Conservation (phyloP, 164 flowering plant genomes). For the Buxus sempervirens region DNA sequence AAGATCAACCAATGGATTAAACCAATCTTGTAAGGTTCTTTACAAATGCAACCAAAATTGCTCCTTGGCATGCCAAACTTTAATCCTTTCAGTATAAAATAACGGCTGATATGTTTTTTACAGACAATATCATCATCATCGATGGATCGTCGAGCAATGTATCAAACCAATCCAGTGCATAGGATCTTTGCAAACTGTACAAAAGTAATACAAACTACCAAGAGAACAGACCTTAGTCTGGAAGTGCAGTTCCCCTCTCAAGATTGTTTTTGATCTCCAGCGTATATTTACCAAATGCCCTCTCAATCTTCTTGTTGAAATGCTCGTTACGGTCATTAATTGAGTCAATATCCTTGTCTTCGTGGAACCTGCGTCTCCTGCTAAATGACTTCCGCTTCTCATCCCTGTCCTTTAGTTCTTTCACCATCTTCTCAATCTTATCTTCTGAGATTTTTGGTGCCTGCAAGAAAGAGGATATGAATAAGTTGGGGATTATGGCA, state of each 20-base stretch:
- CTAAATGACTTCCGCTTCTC: slow-evolving; percentile 77
- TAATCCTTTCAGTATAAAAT: no score
- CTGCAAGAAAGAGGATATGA: slow-evolving; percentile 28
- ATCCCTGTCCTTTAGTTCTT: slow-evolving; percentile 77
- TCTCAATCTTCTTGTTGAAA: slow-evolving; percentile 98
- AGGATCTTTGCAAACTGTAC: neutral
- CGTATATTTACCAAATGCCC: slow-evolving; percentile 96
- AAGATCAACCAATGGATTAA: no score
- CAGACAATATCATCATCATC: no score
- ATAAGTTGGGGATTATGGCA: neutral
- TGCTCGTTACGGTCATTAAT: slow-evolving; percentile 98
- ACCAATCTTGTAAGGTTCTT: no score
- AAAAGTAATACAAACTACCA: neutral
- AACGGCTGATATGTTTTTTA: no score
- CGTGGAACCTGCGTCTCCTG: slow-evolving; percentile 85
- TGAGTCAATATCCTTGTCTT: slow-evolving; percentile 95
- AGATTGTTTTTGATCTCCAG: slow-evolving; percentile 97
- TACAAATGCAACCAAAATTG: no score
- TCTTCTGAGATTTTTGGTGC: slow-evolving; percentile 79
- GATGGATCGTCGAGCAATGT: neutral
- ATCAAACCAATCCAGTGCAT: neutral
- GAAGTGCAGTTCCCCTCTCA: slow-evolving; percentile 96
- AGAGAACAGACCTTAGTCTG: slow-evolving; percentile 49
- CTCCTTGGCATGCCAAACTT: no score
- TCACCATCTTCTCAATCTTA: slow-evolving; percentile 81